Evolutionary conservation across 805 yeast genomes (phyloP).

Genomic region (Metschnikowia lunata): DNA sequence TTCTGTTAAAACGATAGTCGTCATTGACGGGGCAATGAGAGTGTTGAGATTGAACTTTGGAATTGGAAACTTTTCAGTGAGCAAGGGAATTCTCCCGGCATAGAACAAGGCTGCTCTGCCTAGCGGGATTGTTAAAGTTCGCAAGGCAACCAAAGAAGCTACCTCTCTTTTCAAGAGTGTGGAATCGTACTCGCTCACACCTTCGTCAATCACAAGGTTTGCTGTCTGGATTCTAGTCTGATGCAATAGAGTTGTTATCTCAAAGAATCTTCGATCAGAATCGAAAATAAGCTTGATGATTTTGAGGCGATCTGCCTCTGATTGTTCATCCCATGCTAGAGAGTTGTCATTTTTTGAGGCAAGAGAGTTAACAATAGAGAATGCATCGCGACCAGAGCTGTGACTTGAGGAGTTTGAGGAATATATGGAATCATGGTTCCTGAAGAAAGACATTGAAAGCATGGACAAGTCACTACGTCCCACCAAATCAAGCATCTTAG

Average conservation of each 20-base stretch:
- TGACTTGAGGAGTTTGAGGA: not conserved
- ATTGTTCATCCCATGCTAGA: conserved; percentile 65
- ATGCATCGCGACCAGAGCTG: conserved; percentile 28
- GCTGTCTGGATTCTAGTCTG: conserved; percentile 63
- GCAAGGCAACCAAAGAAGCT: conserved; percentile 56
- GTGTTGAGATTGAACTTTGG: conserved; percentile 72
- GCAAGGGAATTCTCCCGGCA: conserved; percentile 66
- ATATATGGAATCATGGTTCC: conserved; percentile 1
- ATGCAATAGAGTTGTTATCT: conserved; percentile 67
- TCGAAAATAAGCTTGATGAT: conserved; percentile 72
- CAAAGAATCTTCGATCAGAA: conserved; percentile 74
- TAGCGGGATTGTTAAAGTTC: conserved; percentile 72
- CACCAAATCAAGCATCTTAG: conserved; percentile 49
- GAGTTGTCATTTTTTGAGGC: conserved; percentile 41
- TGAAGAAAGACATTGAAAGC: conserved; percentile 14
- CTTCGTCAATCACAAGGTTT: conserved; percentile 34
- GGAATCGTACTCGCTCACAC: conserved; percentile 51
- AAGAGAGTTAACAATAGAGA: conserved; percentile 35
- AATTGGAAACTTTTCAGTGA: conserved; percentile 80
- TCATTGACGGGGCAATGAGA: conserved; percentile 58
- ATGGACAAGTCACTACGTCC: conserved; percentile 61
- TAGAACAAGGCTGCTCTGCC: conserved; percentile 75
- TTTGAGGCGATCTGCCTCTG: conserved; percentile 63
- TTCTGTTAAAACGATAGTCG: conserved; percentile 57
- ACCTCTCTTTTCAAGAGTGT: conserved; percentile 52